Base-by-base conservation (phyloP, 2,329 filamentous ascomycete genomes). In the Helotiales sp. region DNA sequence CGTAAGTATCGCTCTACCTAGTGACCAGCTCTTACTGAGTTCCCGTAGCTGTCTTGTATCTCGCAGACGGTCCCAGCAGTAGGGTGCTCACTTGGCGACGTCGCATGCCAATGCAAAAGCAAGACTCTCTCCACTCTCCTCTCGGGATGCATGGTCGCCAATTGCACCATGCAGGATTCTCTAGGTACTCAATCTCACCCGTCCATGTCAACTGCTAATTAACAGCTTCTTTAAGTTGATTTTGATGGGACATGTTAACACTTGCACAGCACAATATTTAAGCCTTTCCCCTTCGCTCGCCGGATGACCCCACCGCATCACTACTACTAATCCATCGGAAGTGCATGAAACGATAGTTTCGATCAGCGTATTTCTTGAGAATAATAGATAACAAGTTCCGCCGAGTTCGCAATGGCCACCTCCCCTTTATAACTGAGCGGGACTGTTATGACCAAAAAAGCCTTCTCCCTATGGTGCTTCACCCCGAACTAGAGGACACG, bases 131-230 rank as follows among this genome's bases (percentile, higher is more conserved):
- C 61, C 22, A 49, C 15, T 15, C 49, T 63, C n/a, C n/a, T 22
- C 11, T 15, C 61, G 11, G 32, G n/a, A 30, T 63, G 61, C 22
- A 63, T 63, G 61, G 22, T 55, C 1, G 47, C 49, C 22, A 63
- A 63, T 24, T 63, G 61, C 34, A 45, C 61, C 7, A 63, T 63
- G 61, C 45, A 52, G 10, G 61, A 63, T 3, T 40, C 32, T 55
- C 26, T 63, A 43, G 61, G 61, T 30, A n/a, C n/a, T n/a, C n/a
- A n/a, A 55, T 11, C 6, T 26, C 15, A 3, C 52, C 63, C 26
- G 11, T 24, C 1, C 6, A n/a, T 13, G 15, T n/a, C 2, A 1
- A 15, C 24, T 17, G 4, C 3, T 32, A 52, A n/a, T n/a, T n/a
- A 20, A 55, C 32, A 7, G 6, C 15, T n/a, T n/a, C n/a, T n/a